Evolutionary conservation across 805 yeast genomes (phyloP), one percentile per base, ranked within the genome.

Genomic region (Cephaloascus fragrans): DNA sequence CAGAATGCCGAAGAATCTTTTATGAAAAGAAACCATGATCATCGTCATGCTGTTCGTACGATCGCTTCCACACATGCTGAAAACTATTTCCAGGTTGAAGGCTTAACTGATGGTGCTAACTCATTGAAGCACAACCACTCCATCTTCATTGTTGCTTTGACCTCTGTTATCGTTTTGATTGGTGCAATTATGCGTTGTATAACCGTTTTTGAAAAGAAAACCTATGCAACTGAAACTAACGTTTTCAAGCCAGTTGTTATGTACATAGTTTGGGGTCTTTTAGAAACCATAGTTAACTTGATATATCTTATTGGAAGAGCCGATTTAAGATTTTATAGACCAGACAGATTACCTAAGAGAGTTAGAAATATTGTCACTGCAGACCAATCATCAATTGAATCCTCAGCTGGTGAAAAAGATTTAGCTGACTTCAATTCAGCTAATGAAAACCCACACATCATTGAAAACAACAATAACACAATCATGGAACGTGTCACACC

Each of bases 251-350:
- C 80, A 14, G 75, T 72, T 34, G 77, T 75, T 18, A 74, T 80
- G 76, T 83, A 80, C 55, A 63, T 78, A 23, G 61, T 74, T 47
- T 82, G 85, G 76, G 89, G 90, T 26, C 73, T 70, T 3, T 61
- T 80, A 36, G 93, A 83, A 61, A 61, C 67, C 0, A 48, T 80
- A 20, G 75, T 78, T 41, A 72, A 78, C 45, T 39, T 76, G 8
- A 44, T 79, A 26, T 80, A 78, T 52, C 54, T 83, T 40, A 50
- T 78, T 28, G 77, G 79, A 15, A 71, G 94, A 55, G 75, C 80
- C 38, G 93, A 83, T 55, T 65, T 83, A 50, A 69, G 93, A 55
- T 83, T 83, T 61, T 83, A 83, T 68, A 77, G 84, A 57, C 90
- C 93, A 15, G 89, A 82, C 55, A 59, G 56, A 35, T 60, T 75